These are phyloP conservation scores for Linnemannia schmuckeri DNA, from an alignment of 192 early-diverging fungal species.

Conservation along the genomic window DNA sequence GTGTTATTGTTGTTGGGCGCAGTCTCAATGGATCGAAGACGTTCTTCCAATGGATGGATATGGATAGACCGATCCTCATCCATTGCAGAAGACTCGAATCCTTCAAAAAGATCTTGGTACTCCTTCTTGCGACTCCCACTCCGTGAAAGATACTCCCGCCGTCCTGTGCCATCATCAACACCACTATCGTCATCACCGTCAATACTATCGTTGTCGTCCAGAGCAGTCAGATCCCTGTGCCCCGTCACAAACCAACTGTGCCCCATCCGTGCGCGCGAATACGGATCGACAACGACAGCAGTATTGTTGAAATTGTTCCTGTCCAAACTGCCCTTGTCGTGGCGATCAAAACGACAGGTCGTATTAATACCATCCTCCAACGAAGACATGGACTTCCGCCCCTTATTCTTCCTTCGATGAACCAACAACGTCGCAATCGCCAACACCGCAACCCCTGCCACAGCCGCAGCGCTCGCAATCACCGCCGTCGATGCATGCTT, in stretches of 20 bases:
- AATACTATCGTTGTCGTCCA: background rate
- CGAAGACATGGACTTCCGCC: background rate
- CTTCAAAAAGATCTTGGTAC: conserved; percentile 25
- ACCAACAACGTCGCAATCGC: conserved; percentile 14
- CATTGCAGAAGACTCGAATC: conserved; percentile 43
- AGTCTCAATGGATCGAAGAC: background rate
- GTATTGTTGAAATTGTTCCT: background rate
- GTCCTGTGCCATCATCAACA: background rate
- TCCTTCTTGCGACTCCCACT: background rate
- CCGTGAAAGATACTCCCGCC: background rate
- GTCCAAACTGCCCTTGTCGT: background rate
- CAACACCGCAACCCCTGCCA: conserved; percentile 9
- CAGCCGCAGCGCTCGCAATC: conserved; percentile 13
- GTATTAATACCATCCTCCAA: background rate
- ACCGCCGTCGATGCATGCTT: conserved; percentile 6
- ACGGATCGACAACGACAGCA: background rate
- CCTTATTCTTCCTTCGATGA: conserved; percentile 13
- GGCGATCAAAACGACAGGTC: background rate
- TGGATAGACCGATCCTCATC: conserved; percentile 16
- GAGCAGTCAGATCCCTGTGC: background rate
- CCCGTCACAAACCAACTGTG: conserved; percentile 31
- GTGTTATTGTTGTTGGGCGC: background rate
- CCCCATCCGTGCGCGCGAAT: background rate
- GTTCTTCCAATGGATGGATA: background rate
- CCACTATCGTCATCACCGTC: conserved; percentile 1